Conservation (phyloP, 2,329 filamentous ascomycete species). For the Pseudogymnoascus destructans region DNA sequence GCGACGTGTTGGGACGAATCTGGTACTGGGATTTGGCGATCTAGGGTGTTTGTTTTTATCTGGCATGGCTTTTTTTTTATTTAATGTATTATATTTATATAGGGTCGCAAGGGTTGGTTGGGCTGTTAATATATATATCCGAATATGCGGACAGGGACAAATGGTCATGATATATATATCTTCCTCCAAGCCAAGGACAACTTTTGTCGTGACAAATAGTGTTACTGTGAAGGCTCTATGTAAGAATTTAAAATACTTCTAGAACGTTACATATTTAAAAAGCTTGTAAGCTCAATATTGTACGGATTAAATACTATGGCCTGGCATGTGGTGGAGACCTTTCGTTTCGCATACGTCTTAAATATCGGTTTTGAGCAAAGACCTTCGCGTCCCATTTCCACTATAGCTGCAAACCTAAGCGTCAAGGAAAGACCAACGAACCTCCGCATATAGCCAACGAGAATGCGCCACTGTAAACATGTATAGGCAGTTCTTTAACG, state of each 20-base stretch:
- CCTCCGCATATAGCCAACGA: background rate
- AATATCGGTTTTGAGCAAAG: background rate
- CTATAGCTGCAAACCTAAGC: background rate
- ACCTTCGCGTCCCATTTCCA: background rate
- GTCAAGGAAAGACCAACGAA: background rate
- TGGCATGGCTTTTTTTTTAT: background rate
- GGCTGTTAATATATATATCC: slow-evolving; percentile 5
- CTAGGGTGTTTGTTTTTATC: background rate
- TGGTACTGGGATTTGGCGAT: slow-evolving; percentile 5
- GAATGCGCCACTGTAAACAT: background rate
- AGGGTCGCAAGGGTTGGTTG: background rate
- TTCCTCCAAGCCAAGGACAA: background rate
- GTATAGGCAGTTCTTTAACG: background rate
- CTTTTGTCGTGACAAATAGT: background rate
- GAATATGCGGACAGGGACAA: background rate
- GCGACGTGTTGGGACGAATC: slow-evolving; percentile 1
- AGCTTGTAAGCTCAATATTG: background rate
- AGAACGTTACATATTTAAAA: no score
- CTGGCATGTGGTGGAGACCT: background rate
- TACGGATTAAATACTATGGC: background rate
- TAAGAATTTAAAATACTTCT: background rate
- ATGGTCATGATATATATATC: slow-evolving; percentile 5
- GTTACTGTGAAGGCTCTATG: background rate
- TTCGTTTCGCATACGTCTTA: background rate
- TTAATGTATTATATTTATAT: slow-evolving; percentile 9